phyloP scores from a whole-genome alignment of 2,329 filamentous ascomycete species.

The Stachybotrys chartarum region DNA sequence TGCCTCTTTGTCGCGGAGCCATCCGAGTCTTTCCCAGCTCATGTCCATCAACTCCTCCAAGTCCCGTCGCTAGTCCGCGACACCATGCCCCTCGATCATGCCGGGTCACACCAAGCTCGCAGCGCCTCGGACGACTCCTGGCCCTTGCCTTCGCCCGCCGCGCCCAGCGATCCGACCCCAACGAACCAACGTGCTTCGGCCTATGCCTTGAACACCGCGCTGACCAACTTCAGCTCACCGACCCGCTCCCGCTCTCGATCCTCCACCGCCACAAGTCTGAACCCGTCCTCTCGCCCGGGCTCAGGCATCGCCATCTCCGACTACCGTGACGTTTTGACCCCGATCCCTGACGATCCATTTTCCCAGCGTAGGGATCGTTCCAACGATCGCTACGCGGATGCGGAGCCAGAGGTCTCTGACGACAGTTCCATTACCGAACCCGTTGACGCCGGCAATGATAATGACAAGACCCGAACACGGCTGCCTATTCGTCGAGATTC shows the following conservation, averaged over 20 bases:
- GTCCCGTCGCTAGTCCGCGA: slow-evolving; percentile 1
- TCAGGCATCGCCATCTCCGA: background rate
- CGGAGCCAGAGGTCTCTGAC: slow-evolving; percentile 8
- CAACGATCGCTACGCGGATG: slow-evolving; percentile 13
- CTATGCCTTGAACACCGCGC: background rate
- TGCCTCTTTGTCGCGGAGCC: background rate
- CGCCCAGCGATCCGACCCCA: background rate
- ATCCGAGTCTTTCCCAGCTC: background rate
- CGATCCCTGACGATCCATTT: slow-evolving; percentile 49
- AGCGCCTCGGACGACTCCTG: slow-evolving; percentile 1
- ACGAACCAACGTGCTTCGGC: background rate
- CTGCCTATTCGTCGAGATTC: slow-evolving; percentile 42
- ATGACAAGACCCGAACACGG: slow-evolving; percentile 28
- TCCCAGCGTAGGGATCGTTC: slow-evolving; percentile 39
- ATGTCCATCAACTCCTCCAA: background rate
- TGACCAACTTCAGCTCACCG: background rate
- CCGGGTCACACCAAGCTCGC: background rate
- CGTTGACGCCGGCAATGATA: slow-evolving; percentile 30
- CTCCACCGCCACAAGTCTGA: background rate
- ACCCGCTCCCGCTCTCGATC: background rate
- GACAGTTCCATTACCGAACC: slow-evolving; percentile 15
- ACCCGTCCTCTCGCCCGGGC: background rate
- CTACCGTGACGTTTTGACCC: slow-evolving; percentile 24
- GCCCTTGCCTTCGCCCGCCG: background rate
- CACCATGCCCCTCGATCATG: background rate